phyloP scores from a whole-genome alignment of 2,329 filamentous ascomycete species.

The Aspergillus oerlinghausenensis region DNA sequence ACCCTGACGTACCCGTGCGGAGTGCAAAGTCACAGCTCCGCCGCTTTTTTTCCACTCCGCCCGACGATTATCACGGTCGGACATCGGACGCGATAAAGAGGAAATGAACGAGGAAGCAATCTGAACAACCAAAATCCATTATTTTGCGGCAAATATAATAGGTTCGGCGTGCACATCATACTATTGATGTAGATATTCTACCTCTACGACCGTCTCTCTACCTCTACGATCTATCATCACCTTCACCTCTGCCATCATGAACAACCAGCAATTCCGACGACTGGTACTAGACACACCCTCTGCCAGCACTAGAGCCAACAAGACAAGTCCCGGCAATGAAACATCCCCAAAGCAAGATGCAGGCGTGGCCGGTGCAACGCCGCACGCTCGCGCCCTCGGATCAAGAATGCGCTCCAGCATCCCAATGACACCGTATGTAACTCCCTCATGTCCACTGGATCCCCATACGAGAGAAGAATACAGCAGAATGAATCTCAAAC shows the following conservation, averaged over 20 bases:
- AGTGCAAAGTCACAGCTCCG: not conserved
- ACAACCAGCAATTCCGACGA: slow-evolving; percentile 90
- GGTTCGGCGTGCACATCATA: too few species aligned
- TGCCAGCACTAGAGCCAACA: slow-evolving; percentile 13
- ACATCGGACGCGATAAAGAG: not conserved
- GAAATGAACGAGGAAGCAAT: not conserved
- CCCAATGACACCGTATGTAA: slow-evolving; percentile 83
- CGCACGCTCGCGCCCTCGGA: slow-evolving; percentile 57
- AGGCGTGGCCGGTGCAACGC: slow-evolving; percentile 43
- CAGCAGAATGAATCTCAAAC: slow-evolving; percentile 9
- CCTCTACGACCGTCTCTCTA: not conserved
- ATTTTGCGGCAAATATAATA: not conserved
- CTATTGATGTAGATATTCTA: not conserved
- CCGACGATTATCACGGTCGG: not conserved
- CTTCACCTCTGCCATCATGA: slow-evolving; percentile 56
- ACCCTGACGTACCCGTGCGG: not conserved
- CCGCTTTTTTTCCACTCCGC: not conserved
- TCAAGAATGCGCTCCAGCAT: slow-evolving; percentile 76
- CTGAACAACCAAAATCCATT: not conserved
- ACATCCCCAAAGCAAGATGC: slow-evolving; percentile 19
- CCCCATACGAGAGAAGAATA: not conserved
- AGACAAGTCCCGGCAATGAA: slow-evolving; percentile 5
- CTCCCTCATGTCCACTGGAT: not conserved
- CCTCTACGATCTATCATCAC: not conserved
- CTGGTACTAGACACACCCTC: slow-evolving; percentile 59